These are phyloP conservation scores for Aspergillus biplanus DNA, from an alignment of 495 filamentous ascomycete species.

Conservation along the genomic window DNA sequence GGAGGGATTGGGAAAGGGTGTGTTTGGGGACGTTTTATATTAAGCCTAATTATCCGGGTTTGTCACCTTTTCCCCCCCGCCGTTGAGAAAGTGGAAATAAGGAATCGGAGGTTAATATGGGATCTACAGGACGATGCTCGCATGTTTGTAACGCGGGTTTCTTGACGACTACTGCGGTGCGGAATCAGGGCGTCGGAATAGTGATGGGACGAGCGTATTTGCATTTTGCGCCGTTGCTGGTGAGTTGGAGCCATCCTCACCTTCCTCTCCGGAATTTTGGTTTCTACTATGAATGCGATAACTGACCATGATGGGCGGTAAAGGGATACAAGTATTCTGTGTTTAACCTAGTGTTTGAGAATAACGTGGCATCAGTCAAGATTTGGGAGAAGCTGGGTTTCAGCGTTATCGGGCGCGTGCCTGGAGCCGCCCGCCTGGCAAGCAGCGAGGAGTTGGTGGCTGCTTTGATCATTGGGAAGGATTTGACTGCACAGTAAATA, in stretches of 20 bases:
- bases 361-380: slow-evolving; percentile 87
- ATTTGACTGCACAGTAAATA: slow-evolving; percentile 28
- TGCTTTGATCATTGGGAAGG: slow-evolving; percentile 51
- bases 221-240: slow-evolving; percentile 88
- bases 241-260: slow-evolving; percentile 37
- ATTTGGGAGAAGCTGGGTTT: slow-evolving; percentile 98
- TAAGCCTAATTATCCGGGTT: slow-evolving; percentile 97
- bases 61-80: slow-evolving; percentile 37
- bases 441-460: slow-evolving; percentile 50
- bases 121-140: slow-evolving; percentile 46
- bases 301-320: not conserved
- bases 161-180: slow-evolving; percentile 78
- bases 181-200: slow-evolving; percentile 85
- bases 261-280: not conserved
- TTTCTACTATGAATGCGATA: not conserved
- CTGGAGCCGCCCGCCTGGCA: slow-evolving; percentile 42
- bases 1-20: slow-evolving; percentile 76
- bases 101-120: not conserved
- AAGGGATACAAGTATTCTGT: slow-evolving; percentile 94
- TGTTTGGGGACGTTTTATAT: slow-evolving; percentile 96
- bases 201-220: slow-evolving; percentile 91
- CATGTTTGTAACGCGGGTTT: slow-evolving; percentile 97
- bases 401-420: slow-evolving; percentile 86
- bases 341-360: slow-evolving; percentile 98
- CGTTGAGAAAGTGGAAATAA: not conserved